phyloP scores from a whole-genome alignment of 176 grass and related monocot species.

The Alloteropsis semialata region DNA sequence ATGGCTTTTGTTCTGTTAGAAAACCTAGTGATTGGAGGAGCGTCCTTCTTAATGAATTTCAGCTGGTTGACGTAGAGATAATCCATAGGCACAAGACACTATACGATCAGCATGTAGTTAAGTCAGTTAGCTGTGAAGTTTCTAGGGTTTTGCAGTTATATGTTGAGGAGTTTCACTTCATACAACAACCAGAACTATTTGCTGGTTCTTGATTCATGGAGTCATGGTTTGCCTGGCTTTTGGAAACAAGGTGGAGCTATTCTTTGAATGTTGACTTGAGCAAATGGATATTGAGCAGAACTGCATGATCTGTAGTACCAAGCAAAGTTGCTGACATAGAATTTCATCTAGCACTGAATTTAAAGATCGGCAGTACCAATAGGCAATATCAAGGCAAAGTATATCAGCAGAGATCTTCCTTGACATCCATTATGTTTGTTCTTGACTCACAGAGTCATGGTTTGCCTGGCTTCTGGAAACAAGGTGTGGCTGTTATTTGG shows the following conservation, averaged over 20 bases:
- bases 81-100: conserved; percentile 40
- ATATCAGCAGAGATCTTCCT: neutral
- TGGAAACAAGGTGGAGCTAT: neutral
- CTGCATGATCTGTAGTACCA: neutral
- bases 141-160: conserved; percentile 23
- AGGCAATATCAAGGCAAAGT: neutral
- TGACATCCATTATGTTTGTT: neutral
- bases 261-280: neutral
- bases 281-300: neutral
- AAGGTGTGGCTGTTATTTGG: neutral
- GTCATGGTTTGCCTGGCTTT: neutral
- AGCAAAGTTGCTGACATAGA: neutral
- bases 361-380: neutral
- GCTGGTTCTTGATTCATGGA: neutral
- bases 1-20: conserved; percentile 77
- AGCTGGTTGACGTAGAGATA: conserved; percentile 49
- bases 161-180: conserved; percentile 5
- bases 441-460: neutral
- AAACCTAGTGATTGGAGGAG: conserved; percentile 51
- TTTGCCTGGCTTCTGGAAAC: neutral
- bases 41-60: conserved; percentile 51
- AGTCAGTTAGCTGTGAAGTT: conserved; percentile 32
- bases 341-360: neutral
- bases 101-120: conserved; percentile 41
- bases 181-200: conserved; percentile 4